Conservation (phyloP, 1,284 basidiomycete genomes). For the Ustilago xerochloae region DNA sequence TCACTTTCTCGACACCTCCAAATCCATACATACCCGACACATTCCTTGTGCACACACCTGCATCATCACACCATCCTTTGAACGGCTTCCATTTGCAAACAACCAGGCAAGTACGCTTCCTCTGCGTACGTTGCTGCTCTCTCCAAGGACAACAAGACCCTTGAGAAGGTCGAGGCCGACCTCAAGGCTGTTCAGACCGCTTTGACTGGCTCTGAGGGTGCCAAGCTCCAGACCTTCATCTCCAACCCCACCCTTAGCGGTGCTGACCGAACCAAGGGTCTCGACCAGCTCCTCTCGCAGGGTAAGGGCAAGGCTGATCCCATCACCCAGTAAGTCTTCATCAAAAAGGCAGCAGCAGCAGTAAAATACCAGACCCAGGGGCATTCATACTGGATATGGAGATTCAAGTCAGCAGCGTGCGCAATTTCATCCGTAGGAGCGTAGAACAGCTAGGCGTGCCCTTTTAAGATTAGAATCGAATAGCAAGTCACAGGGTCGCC, state of each 20-base stretch:
- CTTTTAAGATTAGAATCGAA: too few relatives aligned
- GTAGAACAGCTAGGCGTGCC: too few relatives aligned
- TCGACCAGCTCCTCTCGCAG: conserved; percentile 75
- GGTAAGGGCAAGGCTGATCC: conserved; percentile 61
- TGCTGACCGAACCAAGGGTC: conserved; percentile 78
- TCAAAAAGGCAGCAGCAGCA: not conserved
- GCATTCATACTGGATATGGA: not conserved
- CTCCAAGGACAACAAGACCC: conserved; percentile 73
- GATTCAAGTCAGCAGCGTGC: too few relatives aligned
- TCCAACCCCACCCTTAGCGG: conserved; percentile 87
- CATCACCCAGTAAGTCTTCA: conserved; percentile 62
- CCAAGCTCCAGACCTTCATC: conserved; percentile 79
- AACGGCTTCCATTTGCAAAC: conserved; percentile 61
- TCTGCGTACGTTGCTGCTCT: conserved; percentile 92
- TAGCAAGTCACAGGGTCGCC: too few relatives aligned
- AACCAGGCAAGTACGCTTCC: conserved; percentile 90
- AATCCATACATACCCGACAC: not conserved
- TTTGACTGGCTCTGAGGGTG: conserved; percentile 64
- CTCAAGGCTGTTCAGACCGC: conserved; percentile 72
- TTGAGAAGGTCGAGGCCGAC: conserved; percentile 73
- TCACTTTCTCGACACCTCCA: not conserved
- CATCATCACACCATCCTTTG: not conserved
- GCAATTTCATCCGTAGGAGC: too few relatives aligned
- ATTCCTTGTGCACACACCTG: not conserved
- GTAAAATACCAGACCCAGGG: not conserved